phyloP scores from a whole-genome alignment of 192 early-diverging fungal genomes.

The Glomus cerebriforme region DNA sequence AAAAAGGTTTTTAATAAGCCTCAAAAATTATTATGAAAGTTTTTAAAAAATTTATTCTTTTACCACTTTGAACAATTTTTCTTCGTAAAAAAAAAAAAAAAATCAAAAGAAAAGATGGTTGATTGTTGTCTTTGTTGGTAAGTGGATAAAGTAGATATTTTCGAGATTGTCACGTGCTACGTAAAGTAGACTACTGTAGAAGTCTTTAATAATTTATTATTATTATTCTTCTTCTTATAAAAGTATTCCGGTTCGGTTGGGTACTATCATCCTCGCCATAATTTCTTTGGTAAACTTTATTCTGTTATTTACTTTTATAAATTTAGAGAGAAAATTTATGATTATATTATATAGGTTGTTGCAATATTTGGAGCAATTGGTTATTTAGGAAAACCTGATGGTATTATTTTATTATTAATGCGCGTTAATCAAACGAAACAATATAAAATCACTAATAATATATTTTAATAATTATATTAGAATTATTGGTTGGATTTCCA shows the following conservation, averaged over 20 bases:
- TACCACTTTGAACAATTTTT: not conserved
- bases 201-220: no score
- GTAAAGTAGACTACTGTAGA: not conserved
- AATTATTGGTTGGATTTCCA: not conserved
- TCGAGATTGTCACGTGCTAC: not conserved
- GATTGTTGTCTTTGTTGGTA: conserved; percentile 2
- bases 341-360: not conserved
- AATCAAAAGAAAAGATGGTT: conserved; percentile 4
- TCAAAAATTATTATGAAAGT: no score
- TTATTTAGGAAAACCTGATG: conserved; percentile 2
- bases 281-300: not conserved
- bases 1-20: no score
- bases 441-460: not conserved
- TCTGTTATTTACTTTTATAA: not conserved
- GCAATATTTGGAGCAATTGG: not conserved
- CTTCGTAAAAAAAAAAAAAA: not conserved
- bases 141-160: not conserved
- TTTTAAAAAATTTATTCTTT: no score
- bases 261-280: not conserved
- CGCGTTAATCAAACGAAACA: not conserved
- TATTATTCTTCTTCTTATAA: not conserved
- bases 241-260: not conserved
- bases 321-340: not conserved
- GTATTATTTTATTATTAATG: not conserved
- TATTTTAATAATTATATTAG: not conserved